Base-by-base conservation (phyloP, 2,329 filamentous ascomycete species). In the Aureobasidium musti region DNA sequence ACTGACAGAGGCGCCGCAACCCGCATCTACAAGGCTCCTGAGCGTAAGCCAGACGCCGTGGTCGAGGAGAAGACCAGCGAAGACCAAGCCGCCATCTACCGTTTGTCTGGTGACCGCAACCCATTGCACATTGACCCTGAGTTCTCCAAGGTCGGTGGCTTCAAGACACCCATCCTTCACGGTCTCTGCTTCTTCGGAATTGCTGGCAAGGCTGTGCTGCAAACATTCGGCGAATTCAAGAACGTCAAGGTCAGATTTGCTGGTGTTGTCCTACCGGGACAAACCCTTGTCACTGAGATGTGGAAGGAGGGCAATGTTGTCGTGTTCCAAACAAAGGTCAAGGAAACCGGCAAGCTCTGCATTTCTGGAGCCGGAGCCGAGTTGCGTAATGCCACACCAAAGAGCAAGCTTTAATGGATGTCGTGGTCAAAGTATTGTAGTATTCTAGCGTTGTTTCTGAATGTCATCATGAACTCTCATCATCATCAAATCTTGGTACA, bases 111-210 rank as follows among this genome's bases (percentile, higher is more conserved):
- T 59, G 95, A 99, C 80, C 89, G 94, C 76, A 98, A 99, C 83
- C 95, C 95, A 17, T 87, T 99, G 1, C 95, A 99, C 82, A 90
- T 99, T 69, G 95, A 99, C 78, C 95, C 95, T 1, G 86, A 87
- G 59, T 98, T 99, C 79, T 91, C 91, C 81, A 95, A 95, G 82
- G 89, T 96, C 73, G 95, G 94, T 68, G 95, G 95, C 68, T 99
- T 99, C 87, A 90, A 95, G 81, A 87, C 83, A 33, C 95, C 95
- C 14, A 99, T 99, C 76, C 83, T 99, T 64, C 95, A 99, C 82
- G 95, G 95, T n/a, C 87, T 99, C 43, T 97, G 92, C 85, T 95
- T 89, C 77, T 94, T 99, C 74, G 95, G 95, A 72, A 87, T 98
- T 71, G 89, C 91, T 19, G 91, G 89, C 70, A 97, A 97, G 84